Conservation (phyloP, 2,329 filamentous ascomycete genomes). For the Fusarium acutatum region DNA sequence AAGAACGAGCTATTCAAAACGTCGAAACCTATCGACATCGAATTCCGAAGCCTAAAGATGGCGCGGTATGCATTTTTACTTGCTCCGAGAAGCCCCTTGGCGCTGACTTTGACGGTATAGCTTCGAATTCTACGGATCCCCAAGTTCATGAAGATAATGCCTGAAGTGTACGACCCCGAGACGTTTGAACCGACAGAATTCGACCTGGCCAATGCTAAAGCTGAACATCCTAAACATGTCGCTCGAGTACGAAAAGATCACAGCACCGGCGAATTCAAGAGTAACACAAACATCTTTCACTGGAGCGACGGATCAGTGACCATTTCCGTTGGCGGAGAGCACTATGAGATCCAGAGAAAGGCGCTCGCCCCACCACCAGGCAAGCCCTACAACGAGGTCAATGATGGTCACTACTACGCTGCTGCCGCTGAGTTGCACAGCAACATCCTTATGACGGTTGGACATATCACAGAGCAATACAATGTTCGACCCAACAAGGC, state of each 20-base stretch:
- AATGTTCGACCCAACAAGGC: slow-evolving; percentile 73
- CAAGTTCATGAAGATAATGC: slow-evolving; percentile 75
- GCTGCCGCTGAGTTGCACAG: slow-evolving; percentile 75
- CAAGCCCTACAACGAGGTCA: slow-evolving; percentile 70
- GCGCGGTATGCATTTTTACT: slow-evolving; percentile 62
- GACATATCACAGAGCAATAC: slow-evolving; percentile 79
- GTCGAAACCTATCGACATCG: slow-evolving; percentile 74
- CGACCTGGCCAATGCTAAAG: slow-evolving; percentile 61
- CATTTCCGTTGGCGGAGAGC: slow-evolving; percentile 76
- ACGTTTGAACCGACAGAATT: slow-evolving; percentile 69
- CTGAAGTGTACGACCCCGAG: slow-evolving; percentile 71
- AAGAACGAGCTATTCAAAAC: slow-evolving; percentile 68
- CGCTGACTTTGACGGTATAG: slow-evolving; percentile 51
- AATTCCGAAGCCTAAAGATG: slow-evolving; percentile 75
- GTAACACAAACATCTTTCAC: slow-evolving; percentile 77
- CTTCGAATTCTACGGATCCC: slow-evolving; percentile 77
- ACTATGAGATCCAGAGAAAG: slow-evolving; percentile 79
- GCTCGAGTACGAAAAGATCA: slow-evolving; percentile 75
- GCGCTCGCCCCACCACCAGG: slow-evolving; percentile 68
- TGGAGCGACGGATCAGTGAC: slow-evolving; percentile 85
- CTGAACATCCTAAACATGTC: slow-evolving; percentile 69
- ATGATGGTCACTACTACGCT: slow-evolving; percentile 80
- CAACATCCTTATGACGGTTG: slow-evolving; percentile 75
- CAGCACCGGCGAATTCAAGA: slow-evolving; percentile 72
- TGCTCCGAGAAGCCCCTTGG: neutral